These are phyloP conservation scores for Phylloporus arenicola DNA, from an alignment of 768 basidiomycete species.

Conservation along the genomic window DNA sequence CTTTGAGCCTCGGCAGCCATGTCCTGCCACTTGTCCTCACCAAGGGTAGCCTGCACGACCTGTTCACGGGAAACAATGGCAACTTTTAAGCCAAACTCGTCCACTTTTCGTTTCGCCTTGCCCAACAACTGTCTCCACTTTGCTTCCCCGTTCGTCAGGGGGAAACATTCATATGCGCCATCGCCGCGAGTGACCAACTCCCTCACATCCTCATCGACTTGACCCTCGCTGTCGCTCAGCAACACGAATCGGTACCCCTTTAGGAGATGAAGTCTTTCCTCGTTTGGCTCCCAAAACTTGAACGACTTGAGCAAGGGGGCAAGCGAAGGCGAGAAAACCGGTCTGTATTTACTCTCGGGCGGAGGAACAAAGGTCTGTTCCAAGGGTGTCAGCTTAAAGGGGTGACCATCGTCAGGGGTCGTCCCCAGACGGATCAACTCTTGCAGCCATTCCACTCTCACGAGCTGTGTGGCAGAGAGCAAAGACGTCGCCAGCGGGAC, in stretches of 20 bases:
- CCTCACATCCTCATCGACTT: slow-evolving; percentile 43
- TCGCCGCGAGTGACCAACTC: slow-evolving; percentile 54
- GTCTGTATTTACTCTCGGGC: slow-evolving; percentile 49
- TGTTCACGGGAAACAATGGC: slow-evolving; percentile 49
- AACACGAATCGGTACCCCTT: slow-evolving; percentile 52
- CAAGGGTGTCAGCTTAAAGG: slow-evolving; percentile 33
- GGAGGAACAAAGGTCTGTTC: slow-evolving; percentile 53
- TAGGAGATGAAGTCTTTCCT: slow-evolving; percentile 55
- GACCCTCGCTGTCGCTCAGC: slow-evolving; percentile 50
- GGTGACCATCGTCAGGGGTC: slow-evolving; percentile 30
- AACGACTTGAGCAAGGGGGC: slow-evolving; percentile 43
- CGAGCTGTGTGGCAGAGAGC: slow-evolving; percentile 51
- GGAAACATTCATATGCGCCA: slow-evolving; percentile 59
- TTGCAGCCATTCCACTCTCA: slow-evolving; percentile 62
- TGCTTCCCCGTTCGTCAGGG: slow-evolving; percentile 42
- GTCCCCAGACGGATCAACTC: slow-evolving; percentile 53
- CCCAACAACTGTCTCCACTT: slow-evolving; percentile 50
- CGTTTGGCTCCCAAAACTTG: slow-evolving; percentile 64
- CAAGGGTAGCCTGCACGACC: slow-evolving; percentile 46
- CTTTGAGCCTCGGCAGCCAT: slow-evolving; percentile 45
- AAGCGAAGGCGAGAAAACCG: slow-evolving; percentile 49
- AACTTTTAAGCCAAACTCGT: slow-evolving; percentile 39
- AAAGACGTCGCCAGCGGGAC: slow-evolving; percentile 53
- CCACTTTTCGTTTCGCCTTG: slow-evolving; percentile 46
- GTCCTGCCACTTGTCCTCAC: slow-evolving; percentile 49